Base-by-base conservation (phyloP, 2,329 filamentous ascomycete species). In the Xylaria hypoxylon region DNA sequence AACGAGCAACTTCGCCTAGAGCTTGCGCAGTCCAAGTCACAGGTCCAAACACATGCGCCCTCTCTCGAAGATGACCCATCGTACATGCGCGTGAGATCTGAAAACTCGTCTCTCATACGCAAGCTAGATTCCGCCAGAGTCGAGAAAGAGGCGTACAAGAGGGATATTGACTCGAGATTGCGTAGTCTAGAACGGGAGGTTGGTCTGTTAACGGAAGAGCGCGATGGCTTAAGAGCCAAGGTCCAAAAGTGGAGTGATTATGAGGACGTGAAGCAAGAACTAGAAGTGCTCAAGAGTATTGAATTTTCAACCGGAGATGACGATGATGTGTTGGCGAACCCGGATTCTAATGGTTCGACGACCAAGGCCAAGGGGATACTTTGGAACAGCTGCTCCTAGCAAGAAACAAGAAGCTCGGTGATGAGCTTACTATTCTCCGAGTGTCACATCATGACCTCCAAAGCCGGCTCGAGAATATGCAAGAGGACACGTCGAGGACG, bases 241-340 rank as follows among this genome's bases (percentile, higher is more conserved):
- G 87, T 98, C 3, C 89, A 93, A 69, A 96, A 92, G 77, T 96
- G 93, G 89, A 89, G 89, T 71, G 96, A 99, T 78, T 99, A 99
- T 77, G 94, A 98, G 38, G 95, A 98, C 65, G 89, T 99, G 53
- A 97, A 96, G 80, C 92, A 96, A 70, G 96, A 99, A 79, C 85
- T 99, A 2, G 95, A 98, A 75, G 94, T 98, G 68, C 87, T 99
- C 67, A 97, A 97, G 87, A 97, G 95, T 72, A 97, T 99, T 73
- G 96, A 99, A 77, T 97, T 99, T 74, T 92, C 95, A 1, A 95
- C 93, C 0, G 94, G 93, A 7, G 92, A 95, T 68, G 94, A 96
- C 67, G 92, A 94, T 52, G 89, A 91, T 1, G 81, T 84, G 8
- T 76, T 80, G 33, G 83, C 82, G 17, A 81, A 82, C 44, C 65